A percentile compares a stretch with the other conserved stretches of the same genome.
Evolutionary conservation across 805 yeast genomes (phyloP).

Genomic region (Candida cerambycidarum): DNA sequence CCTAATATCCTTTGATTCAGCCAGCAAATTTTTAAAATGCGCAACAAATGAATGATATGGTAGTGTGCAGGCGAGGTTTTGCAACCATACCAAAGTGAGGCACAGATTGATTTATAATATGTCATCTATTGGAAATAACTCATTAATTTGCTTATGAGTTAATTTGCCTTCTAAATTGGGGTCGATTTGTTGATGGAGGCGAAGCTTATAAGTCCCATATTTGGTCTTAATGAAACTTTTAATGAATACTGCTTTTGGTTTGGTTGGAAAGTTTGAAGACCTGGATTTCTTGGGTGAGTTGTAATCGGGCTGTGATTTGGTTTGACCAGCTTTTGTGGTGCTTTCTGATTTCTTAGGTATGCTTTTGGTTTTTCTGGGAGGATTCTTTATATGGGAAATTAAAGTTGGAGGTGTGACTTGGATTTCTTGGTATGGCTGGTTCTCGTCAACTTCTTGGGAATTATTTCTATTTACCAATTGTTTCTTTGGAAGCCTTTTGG

Average conservation of each 20-base stretch:
- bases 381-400: too few species aligned
- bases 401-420: too few species aligned
- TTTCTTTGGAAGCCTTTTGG: too few species aligned
- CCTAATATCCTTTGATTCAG: conserved; percentile 1
- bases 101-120: background rate
- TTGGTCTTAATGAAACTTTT: conserved; percentile 9
- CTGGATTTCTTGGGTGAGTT: background rate
- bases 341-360: too few species aligned
- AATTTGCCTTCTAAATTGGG: conserved; percentile 6
- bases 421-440: too few species aligned
- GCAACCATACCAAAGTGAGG: background rate
- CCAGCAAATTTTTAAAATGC: conserved; percentile 10
- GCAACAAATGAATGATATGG: conserved; percentile 4
- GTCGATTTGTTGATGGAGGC: conserved; percentile 11
- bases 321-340: too few species aligned
- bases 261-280: background rate
- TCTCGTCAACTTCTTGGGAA: too few species aligned
- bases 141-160: conserved; percentile 12
- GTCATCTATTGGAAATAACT: conserved; percentile 8
- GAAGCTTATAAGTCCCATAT: conserved; percentile 5
- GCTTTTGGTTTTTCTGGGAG: too few species aligned
- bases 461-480: too few species aligned
- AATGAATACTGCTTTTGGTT: conserved; percentile 5
- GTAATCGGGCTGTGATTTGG: too few species aligned
- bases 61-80: conserved; percentile 3